A percentile compares a stretch with the other conserved stretches of the same genome.
phyloP scores from a whole-genome alignment of 83 land plant genomes.

The Picea mariana region DNA sequence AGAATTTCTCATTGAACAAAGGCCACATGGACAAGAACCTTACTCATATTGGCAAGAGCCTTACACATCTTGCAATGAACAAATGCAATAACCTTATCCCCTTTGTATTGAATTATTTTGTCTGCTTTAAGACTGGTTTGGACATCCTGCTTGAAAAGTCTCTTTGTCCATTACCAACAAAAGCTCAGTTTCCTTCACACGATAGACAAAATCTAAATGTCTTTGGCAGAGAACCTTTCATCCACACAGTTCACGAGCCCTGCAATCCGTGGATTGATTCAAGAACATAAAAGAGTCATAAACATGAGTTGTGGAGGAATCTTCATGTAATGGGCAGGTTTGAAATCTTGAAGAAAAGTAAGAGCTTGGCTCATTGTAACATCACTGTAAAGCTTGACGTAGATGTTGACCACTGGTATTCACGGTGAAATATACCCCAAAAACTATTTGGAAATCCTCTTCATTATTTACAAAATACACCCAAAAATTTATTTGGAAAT shows the following conservation, averaged over 20 bases:
- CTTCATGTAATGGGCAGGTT: conserved; percentile 96
- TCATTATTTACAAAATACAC: conserved; percentile 22
- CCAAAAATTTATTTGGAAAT: conserved; percentile 14
- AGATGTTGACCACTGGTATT: conserved; percentile 80
- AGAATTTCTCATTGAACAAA: neutral
- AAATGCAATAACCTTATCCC: too few relatives aligned
- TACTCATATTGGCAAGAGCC: neutral
- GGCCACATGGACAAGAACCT: neutral
- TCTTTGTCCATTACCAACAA: too few relatives aligned
- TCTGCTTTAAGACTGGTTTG: too few relatives aligned
- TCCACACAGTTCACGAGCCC: neutral
- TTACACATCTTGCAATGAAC: too few relatives aligned
- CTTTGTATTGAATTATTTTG: too few relatives aligned
- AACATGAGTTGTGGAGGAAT: conserved; percentile 93
- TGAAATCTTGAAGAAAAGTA: conserved; percentile 86
- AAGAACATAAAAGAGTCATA: conserved; percentile 43
- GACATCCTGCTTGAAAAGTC: too few relatives aligned
- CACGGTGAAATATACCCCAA: conserved; percentile 87
- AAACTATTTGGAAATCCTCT: conserved; percentile 80
- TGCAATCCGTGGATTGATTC: neutral
- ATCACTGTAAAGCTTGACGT: conserved; percentile 49
- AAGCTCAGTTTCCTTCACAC: too few relatives aligned
- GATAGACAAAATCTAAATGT: too few relatives aligned
- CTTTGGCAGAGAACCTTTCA: neutral
- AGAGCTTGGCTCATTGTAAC: conserved; percentile 86